Conservation (phyloP, 306 rosid genomes). For the Carpinus fangiana region DNA sequence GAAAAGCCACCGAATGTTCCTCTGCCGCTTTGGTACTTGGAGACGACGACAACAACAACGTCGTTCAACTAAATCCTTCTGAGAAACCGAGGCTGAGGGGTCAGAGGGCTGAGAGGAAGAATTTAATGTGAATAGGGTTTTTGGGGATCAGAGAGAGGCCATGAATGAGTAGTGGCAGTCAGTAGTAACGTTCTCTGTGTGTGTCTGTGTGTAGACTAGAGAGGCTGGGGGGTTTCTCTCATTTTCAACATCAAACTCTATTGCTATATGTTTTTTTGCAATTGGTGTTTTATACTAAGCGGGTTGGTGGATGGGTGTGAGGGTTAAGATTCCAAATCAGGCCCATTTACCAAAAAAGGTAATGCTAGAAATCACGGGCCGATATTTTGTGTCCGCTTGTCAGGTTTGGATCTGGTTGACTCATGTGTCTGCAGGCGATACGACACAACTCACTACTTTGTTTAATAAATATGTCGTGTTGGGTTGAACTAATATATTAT, state of each 20-base stretch:
- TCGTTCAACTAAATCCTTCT: background rate
- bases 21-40: background rate
- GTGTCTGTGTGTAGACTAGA: background rate
- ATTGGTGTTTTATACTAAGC: background rate
- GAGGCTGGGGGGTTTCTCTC: background rate
- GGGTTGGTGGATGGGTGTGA: background rate
- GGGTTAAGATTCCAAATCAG: background rate
- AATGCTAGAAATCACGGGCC: too few species aligned
- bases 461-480: too few species aligned
- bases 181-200: background rate
- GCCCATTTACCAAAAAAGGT: background rate
- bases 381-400: too few species aligned
- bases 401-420: too few species aligned
- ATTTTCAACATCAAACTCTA: background rate
- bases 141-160: background rate
- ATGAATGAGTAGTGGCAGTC: background rate
- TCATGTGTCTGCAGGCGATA: too few species aligned
- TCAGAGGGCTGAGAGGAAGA: background rate
- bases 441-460: too few species aligned
- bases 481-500: too few species aligned
- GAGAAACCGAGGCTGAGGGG: background rate
- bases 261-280: too few species aligned
- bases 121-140: background rate
- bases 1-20: background rate
- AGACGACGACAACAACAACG: background rate